Base-by-base conservation (phyloP, 768 basidiomycete genomes). In the Omphalotus guepiniiformis region DNA sequence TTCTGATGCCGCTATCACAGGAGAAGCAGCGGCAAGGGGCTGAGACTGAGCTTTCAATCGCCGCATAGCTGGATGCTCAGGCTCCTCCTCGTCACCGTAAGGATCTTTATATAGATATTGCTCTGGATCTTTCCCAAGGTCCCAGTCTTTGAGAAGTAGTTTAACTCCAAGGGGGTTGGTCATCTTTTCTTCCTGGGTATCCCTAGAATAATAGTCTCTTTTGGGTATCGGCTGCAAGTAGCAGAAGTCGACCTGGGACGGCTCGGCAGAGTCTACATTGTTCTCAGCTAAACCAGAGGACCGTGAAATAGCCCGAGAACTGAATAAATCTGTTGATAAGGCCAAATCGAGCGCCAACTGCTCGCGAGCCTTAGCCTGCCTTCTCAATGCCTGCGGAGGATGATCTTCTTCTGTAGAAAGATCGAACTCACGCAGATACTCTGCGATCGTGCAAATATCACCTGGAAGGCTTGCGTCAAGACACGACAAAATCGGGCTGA, bases 131-230 rank as follows among this genome's bases (percentile, higher is more conserved):
- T 65, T 53, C 11, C 83, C 80, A 19, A 78, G 50, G 41, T 78
- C 71, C 88, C 88, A 91, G 35, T 85, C 83, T 47, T 75, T 72
- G 47, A 91, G 61, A 32, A 91, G 69, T 18, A 82, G 67, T 23
- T 82, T 72, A 8, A 84, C 80, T 2, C 83, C 83, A 3, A 72
- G 61, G 0, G 81, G 74, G 16, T 73, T 53, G 22, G 53, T 49
- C 13, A 63, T 62, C 12, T 60, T 55, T 32, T 51, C 47, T 9
- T 57, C 60, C 7, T 57, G 49, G 8, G 48, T 60, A 35, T 48
- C 54, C 23, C 67, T 58, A 28, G 53, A 47, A 38, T 60, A 58
- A 47, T 69, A 55, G 35, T 67, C 55, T 35, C 44, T 41, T 32
- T 63, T 73, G 26, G 52, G 55, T 16, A 71, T 48, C 1, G 87